phyloP scores from a whole-genome alignment of 2,329 filamentous ascomycete species.

The Dryadomyces quercivorus region DNA sequence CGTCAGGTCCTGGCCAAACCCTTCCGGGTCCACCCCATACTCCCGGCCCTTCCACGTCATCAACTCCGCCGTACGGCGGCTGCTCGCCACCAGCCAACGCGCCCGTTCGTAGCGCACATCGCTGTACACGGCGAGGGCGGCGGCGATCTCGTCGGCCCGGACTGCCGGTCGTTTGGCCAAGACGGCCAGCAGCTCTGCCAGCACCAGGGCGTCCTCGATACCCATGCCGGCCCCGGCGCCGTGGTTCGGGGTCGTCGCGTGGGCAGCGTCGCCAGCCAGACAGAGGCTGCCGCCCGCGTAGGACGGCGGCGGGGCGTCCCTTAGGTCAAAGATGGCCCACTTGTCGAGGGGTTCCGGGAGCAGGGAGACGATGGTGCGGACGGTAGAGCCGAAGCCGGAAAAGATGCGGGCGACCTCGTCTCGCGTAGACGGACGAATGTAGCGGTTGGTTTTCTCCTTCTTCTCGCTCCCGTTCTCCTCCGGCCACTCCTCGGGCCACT shows the following conservation, averaged over 20 bases:
- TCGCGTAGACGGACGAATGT: slow-evolving; percentile 16
- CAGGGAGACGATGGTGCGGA: neutral
- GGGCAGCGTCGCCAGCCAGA: slow-evolving; percentile 43
- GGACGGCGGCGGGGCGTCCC: slow-evolving; percentile 10
- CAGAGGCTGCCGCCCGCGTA: slow-evolving; percentile 37
- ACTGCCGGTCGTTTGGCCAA: neutral
- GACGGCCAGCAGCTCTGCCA: slow-evolving; percentile 5
- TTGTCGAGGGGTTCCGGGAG: slow-evolving; percentile 13
- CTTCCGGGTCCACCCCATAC: neutral
- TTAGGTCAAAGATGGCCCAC: slow-evolving; percentile 25
- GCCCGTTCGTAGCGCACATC: neutral
- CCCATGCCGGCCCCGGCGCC: slow-evolving; percentile 12
- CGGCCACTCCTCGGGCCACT: too few species aligned
- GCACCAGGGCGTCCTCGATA: slow-evolving; percentile 12
- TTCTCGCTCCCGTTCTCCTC: too few species aligned
- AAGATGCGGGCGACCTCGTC: slow-evolving; percentile 28
- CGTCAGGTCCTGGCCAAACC: neutral
- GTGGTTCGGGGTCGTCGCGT: slow-evolving; percentile 24
- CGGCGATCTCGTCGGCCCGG: neutral
- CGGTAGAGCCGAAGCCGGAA: slow-evolving; percentile 3
- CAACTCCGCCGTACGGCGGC: neutral
- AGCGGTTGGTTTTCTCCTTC: too few species aligned
- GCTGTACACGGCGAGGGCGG: neutral
- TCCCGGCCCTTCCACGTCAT: neutral
- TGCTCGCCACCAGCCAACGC: neutral